These are phyloP conservation scores for Ustilago sp. DNA, from an alignment of 1,284 basidiomycete genomes.

Conservation along the genomic window DNA sequence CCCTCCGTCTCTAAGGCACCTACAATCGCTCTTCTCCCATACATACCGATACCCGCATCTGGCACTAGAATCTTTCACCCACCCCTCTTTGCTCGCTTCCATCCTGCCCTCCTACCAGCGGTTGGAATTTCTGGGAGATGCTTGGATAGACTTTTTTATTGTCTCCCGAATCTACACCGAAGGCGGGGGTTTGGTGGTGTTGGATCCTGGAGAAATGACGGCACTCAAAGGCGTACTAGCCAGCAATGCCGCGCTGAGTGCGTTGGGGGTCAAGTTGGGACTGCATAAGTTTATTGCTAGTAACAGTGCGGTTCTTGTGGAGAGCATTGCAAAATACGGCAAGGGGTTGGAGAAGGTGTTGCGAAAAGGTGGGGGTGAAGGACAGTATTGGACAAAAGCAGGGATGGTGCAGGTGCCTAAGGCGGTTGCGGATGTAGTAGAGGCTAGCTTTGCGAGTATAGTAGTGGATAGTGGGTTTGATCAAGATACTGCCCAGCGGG, in stretches of 20 bases:
- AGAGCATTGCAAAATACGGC: conserved; percentile 8
- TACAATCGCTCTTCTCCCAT: conserved; percentile 42
- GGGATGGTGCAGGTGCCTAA: conserved; percentile 18
- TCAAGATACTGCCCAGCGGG: not conserved
- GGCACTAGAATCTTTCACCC: conserved; percentile 57
- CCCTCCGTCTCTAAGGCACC: conserved; percentile 12
- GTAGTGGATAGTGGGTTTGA: conserved; percentile 55
- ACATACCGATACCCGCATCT: conserved; percentile 51
- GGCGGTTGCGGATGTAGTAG: conserved; percentile 52
- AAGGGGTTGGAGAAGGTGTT: not conserved
- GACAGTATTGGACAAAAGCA: conserved; percentile 33
- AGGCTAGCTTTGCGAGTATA: conserved; percentile 46
- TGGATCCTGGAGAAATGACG: conserved; percentile 47
- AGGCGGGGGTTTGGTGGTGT: not conserved
- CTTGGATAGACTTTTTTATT: conserved; percentile 51
- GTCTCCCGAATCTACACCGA: conserved; percentile 23
- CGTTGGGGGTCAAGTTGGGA: conserved; percentile 25
- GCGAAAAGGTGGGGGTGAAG: not conserved
- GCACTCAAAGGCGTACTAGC: conserved; percentile 38
- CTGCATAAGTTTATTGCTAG: conserved; percentile 6
- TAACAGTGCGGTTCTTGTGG: not conserved
- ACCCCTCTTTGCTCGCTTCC: conserved; percentile 40
- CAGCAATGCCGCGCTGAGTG: conserved; percentile 35
- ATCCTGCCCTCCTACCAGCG: conserved; percentile 54
- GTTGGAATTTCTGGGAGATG: conserved; percentile 62